Percentiles rank a stretch among this genome's conserved stretches.
These are phyloP conservation scores for Fusarium ambrosium DNA, from an alignment of 2,329 filamentous ascomycete species.

Conservation along the genomic window DNA sequence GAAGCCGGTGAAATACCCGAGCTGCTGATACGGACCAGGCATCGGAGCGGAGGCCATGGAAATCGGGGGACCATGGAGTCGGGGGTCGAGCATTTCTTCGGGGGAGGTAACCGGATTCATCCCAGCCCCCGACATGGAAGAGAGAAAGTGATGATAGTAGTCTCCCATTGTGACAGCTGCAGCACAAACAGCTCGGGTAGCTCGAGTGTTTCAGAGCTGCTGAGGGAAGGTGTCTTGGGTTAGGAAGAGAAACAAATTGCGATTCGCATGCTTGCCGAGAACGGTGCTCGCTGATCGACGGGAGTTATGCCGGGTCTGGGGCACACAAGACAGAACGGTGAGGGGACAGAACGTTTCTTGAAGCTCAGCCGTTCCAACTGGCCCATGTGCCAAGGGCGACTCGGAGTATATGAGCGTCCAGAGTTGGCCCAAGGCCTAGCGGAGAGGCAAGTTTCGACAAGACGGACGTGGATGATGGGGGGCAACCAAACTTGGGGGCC, in stretches of 20 bases:
- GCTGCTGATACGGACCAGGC: conserved; percentile 59
- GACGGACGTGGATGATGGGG: conserved; percentile 14
- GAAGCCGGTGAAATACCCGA: conserved; percentile 65
- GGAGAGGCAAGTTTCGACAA: conserved; percentile 14
- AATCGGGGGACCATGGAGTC: conserved; percentile 51
- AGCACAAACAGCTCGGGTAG: conserved; percentile 13
- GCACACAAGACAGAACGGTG: conserved; percentile 14
- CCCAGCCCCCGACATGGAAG: conserved; percentile 63
- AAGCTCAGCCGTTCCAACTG: conserved; percentile 13
- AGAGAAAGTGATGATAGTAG: conserved; percentile 69
- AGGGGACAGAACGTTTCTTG: conserved; percentile 17
- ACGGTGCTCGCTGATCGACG: conserved; percentile 22
- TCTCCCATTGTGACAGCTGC: conserved; percentile 61
- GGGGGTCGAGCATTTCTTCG: conserved; percentile 57
- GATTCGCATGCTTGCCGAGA: conserved; percentile 42
- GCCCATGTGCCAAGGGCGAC: conserved; percentile 17
- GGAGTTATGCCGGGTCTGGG: conserved; percentile 4
- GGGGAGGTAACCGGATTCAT: conserved; percentile 55
- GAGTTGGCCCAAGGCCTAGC: conserved; percentile 6
- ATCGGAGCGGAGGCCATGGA: conserved; percentile 51
- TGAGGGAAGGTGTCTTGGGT: conserved; percentile 15
- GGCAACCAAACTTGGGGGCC: conserved; percentile 26
- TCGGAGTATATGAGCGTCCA: conserved; percentile 25
- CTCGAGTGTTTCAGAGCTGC: conserved; percentile 22
- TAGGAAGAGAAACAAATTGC: conserved; percentile 14